Conservation (phyloP, 1,284 basidiomycete species). For the Thelephora terrestris region DNA sequence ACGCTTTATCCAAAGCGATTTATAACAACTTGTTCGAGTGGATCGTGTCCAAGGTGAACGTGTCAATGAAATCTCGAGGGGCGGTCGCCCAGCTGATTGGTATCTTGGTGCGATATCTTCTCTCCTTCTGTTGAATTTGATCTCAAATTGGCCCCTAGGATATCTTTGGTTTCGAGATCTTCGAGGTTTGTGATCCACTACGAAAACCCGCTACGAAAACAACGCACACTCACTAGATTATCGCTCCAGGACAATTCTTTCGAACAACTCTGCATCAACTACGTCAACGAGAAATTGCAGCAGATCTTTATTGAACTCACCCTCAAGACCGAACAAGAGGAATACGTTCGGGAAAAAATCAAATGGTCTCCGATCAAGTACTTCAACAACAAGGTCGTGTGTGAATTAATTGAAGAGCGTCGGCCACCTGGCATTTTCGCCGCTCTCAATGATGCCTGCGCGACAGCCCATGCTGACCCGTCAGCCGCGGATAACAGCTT, state of each 20-base stretch:
- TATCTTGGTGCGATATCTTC: constrained; percentile 55
- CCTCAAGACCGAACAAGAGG: constrained; percentile 98
- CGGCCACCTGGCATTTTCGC: constrained; percentile 97
- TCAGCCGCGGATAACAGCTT: constrained; percentile 96
- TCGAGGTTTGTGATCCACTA: constrained; percentile 55
- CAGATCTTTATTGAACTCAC: constrained; percentile 99
- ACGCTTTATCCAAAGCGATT: constrained; percentile 92
- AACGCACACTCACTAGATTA: not conserved
- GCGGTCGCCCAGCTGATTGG: constrained; percentile 84
- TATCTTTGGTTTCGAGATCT: constrained; percentile 98
- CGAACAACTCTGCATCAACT: constrained; percentile 99
- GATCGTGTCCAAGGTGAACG: constrained; percentile 95
- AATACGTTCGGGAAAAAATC: constrained; percentile 97
- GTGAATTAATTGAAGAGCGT: constrained; percentile 94
- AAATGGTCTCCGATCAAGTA: constrained; percentile 99
- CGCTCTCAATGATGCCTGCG: constrained; percentile 95
- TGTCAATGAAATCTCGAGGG: constrained; percentile 86
- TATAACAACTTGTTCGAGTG: constrained; percentile 99
- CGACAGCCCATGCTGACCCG: constrained; percentile 97
- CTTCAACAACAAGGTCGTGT: constrained; percentile 95
- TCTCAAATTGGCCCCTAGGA: constrained; percentile 40
- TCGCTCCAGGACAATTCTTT: constrained; percentile 84
- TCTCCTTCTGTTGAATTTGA: not conserved
- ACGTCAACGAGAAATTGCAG: constrained; percentile 98
- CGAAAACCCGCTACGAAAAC: not conserved